Conservation (phyloP, 2,329 filamentous ascomycete genomes). For the Colletotrichum sp. region DNA sequence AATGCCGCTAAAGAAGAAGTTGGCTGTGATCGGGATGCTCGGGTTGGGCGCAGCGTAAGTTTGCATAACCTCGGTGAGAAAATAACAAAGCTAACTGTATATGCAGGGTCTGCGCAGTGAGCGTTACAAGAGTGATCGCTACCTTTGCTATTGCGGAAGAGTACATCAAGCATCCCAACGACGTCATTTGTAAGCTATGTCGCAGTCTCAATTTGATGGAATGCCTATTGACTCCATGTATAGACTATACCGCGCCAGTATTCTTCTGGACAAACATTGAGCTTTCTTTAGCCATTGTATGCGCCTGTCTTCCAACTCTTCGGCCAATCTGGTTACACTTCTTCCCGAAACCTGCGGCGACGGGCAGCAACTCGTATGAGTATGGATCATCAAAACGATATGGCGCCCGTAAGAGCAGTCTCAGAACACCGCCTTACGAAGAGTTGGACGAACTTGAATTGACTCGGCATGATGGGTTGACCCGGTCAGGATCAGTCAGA, state of each 20-base stretch:
- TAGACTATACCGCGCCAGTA: conserved; percentile 17
- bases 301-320: conserved; percentile 42
- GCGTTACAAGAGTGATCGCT: conserved; percentile 24
- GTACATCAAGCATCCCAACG: conserved; percentile 24
- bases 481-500: not conserved
- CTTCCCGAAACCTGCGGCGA: not conserved
- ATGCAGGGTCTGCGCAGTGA: conserved; percentile 12
- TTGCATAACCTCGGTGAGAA: not conserved
- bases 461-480: not conserved
- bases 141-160: conserved; percentile 24
- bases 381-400: conserved; percentile 5
- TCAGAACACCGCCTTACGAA: not conserved
- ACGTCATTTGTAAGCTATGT: conserved; percentile 26
- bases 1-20: conserved; percentile 25
- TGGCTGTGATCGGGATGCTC: conserved; percentile 30
- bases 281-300: conserved; percentile 42
- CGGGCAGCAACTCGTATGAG: not conserved
- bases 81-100: too few species aligned
- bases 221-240: too few species aligned
- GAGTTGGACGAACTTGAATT: conserved; percentile 16
- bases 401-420: not conserved
- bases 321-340: conserved; percentile 31
- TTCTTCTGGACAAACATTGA: conserved; percentile 45
- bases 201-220: too few species aligned
- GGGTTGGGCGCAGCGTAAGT: conserved; percentile 28